Evolutionary conservation across 2,329 filamentous ascomycete genomes (phyloP), one percentile per base, ranked within the genome.

Genomic region (Hypoxylon sp.): DNA sequence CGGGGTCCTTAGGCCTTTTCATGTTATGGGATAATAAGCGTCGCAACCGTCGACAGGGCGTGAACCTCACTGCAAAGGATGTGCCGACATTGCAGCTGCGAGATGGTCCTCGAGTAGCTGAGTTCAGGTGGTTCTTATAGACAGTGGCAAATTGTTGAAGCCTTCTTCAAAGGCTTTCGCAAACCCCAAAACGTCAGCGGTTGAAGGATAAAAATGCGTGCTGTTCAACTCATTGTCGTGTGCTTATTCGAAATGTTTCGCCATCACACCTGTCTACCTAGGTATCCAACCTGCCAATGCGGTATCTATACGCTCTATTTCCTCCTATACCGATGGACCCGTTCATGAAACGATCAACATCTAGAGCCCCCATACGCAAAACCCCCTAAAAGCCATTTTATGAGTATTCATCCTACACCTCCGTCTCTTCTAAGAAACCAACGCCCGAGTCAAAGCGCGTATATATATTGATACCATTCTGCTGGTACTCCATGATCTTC

Each of bases 21-120:
- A 93, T 92, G 90, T 80, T 86, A 43, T 76, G 84, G 34, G 90
- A 93, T 74, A 93, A 93, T 73, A 82, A 79, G 73, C 82, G 87
- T 50, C 83, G 90, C 51, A 85, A 93, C 72, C 76, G 78, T 14
- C 81, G 77, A 52, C 85, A 87, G 71, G 90, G 90, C 0, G 78
- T 85, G 2, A 84, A 81, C 28, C 73, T 90, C 19, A 83, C 80
- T 5, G 89, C 88, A 2, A 81, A 73, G 53, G 87, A 89, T 73
- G 80, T 89, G 2, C 85, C 88, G 0, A 90, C 88, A 0, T 83
- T 86, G 65, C 75, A 83, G 62, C 75, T 90, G 73, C 80, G 83
- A 58, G 85, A 89, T 72, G 87, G 87, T 0, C 87, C 87, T 0
- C 78, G 76, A 5, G 82, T 81, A 25, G 78, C 80, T 1, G 84